Base-by-base conservation (phyloP, 2,329 filamentous ascomycete species). In the Fusarium neocosmosporiellum region DNA sequence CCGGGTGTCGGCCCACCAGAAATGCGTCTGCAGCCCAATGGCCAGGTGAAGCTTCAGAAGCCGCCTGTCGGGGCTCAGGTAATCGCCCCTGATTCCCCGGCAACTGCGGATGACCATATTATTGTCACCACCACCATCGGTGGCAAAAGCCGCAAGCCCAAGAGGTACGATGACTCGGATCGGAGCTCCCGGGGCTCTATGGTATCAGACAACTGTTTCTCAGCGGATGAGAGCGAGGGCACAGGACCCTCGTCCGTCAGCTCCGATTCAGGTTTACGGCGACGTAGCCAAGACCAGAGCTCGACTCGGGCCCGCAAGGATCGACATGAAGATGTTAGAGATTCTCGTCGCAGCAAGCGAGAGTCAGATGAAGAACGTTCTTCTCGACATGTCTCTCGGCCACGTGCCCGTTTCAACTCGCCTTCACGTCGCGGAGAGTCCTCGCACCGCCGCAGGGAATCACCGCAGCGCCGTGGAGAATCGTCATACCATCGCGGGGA, bases 201-300 rank as follows among this genome's bases (percentile, higher is more conserved):
- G 20, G 27, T 16, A 36, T 74, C 71, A 5, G 62, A 74, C 20
- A 55, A 54, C 3, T 18, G 33, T 20, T 69, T 54, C 54, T 73
- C 71, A 16, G 71, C 54, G 20, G 55, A 53, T 16, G 71, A 62
- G 41, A 73, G 71, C 7, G 71, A 69, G 41, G 71, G 53, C 33
- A 73, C 71, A 59, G 59, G 34, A 27, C 71, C 68, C 13, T 73
- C 71, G 10, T 72, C 71, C 7, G 43, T 73, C 59, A 60, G 59
- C 37, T 73, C 71, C 31, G 58, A 37, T 18, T 43, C 58, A n/a
- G 61, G 43, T 31, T 61, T 34, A 18, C 48, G 36, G n/a, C 68
- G 57, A 33, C 55, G 29, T 22, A 41, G 27, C 36, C 58, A 54
- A 54, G 67, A 61, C 9, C 71, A 65, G 11, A 73, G 71, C 41